phyloP scores from a whole-genome alignment of 2,329 filamentous ascomycete species.

The Cladosporium sp. region DNA sequence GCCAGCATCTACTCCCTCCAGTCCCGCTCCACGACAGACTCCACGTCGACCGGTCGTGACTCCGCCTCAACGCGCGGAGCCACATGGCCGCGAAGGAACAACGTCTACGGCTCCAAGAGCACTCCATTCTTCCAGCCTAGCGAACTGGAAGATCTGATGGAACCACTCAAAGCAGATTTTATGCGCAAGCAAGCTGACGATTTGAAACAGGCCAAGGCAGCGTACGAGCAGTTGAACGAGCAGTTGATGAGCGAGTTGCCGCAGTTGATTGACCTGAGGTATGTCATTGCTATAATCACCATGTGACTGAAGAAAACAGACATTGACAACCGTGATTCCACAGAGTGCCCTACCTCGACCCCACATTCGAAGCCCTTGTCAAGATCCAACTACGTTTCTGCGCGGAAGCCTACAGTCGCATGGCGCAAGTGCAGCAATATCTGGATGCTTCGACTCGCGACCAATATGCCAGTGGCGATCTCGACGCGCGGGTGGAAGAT shows the following conservation, averaged over 20 bases:
- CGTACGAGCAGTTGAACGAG: slow-evolving; percentile 96
- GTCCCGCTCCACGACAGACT: background rate
- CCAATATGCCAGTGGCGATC: slow-evolving; percentile 87
- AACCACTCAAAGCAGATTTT: slow-evolving; percentile 25
- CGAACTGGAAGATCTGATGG: slow-evolving; percentile 32
- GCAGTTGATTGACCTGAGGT: slow-evolving; percentile 87
- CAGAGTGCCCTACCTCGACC: slow-evolving; percentile 86
- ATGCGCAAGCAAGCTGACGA: slow-evolving; percentile 29
- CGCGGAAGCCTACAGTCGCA: slow-evolving; percentile 92
- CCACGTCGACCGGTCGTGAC: background rate
- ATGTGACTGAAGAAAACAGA: background rate
- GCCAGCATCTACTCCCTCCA: slow-evolving; percentile 2
- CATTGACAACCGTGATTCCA: background rate
- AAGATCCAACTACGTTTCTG: slow-evolving; percentile 98
- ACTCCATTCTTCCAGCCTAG: slow-evolving; percentile 30
- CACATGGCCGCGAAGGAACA: slow-evolving; percentile 5
- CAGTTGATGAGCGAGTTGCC: slow-evolving; percentile 90
- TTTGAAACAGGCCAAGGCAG: slow-evolving; percentile 60
- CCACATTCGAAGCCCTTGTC: slow-evolving; percentile 93
- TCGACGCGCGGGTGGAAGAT: slow-evolving; percentile 89
- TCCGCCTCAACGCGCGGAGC: slow-evolving; percentile 14
- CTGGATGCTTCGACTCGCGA: slow-evolving; percentile 92
- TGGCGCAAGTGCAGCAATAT: slow-evolving; percentile 95
- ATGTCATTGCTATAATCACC: background rate
- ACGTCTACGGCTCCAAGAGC: background rate